phyloP scores from a whole-genome alignment of 306 rosid species.

The Boehmeria nivea region DNA sequence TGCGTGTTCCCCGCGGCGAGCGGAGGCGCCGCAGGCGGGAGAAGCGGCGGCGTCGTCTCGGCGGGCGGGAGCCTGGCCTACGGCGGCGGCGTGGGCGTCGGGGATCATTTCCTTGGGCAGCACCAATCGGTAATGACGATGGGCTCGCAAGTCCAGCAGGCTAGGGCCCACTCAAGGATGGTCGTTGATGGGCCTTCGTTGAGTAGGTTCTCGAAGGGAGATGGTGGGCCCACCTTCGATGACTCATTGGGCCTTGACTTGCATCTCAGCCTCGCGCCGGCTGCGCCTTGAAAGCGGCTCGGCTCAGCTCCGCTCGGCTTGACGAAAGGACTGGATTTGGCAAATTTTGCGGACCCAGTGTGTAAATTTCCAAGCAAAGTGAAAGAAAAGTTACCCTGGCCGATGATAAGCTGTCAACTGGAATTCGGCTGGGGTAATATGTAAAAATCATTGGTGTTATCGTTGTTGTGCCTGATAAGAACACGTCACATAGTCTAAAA shows the following conservation, averaged over 20 bases:
- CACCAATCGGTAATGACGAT: conserved; percentile 36
- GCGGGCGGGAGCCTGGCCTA: conserved; percentile 21
- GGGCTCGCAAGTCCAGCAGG: conserved; percentile 43
- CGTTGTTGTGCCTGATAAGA: neutral
- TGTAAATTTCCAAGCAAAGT: neutral
- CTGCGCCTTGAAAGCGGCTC: conserved; percentile 39
- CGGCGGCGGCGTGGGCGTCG: conserved; percentile 46
- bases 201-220: conserved; percentile 64
- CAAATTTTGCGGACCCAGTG: neutral
- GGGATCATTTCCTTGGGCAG: conserved; percentile 18
- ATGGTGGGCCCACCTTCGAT: conserved; percentile 78
- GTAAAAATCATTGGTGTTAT: too few relatives aligned
- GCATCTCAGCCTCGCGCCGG: conserved; percentile 82
- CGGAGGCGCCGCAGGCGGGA: conserved; percentile 3
- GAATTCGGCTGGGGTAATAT: neutral
- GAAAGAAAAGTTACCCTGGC: neutral
- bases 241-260: conserved; percentile 83
- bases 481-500: too few relatives aligned
- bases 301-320: conserved; percentile 20
- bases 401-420: neutral
- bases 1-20: conserved; percentile 47
- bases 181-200: conserved; percentile 63
- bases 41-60: conserved; percentile 45
- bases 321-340: neutral
- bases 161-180: conserved; percentile 43